These are phyloP conservation scores for Chlamydomonas incerta DNA, from an alignment of 139 green algal genomes.

Conservation along the genomic window DNA sequence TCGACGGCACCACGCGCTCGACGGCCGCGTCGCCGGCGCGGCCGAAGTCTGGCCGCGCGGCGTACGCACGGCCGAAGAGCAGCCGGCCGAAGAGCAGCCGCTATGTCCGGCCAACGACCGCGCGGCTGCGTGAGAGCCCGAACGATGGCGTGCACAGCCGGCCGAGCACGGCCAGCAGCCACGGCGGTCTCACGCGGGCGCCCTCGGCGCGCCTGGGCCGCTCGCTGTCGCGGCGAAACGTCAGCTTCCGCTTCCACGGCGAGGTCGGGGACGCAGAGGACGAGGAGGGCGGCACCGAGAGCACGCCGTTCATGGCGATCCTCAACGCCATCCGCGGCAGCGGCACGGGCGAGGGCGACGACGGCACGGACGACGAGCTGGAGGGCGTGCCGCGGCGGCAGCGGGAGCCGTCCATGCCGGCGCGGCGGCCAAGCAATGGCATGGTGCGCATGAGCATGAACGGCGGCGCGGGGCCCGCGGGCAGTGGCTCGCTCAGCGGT, in stretches of 20 bases:
- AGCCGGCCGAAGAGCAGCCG: conserved; percentile 17
- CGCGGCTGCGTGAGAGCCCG: not conserved
- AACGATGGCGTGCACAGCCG: not conserved
- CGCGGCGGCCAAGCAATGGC: not conserved
- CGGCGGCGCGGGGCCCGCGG: too few relatives aligned
- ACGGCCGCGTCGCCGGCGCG: not conserved
- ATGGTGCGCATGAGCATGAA: too few relatives aligned
- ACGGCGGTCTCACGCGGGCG: not conserved
- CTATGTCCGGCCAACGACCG: conserved; percentile 11
- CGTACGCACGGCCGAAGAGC: conserved; percentile 4
- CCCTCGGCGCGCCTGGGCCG: not conserved
- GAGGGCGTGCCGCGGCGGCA: not conserved
- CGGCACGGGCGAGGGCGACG: conserved; percentile 12
- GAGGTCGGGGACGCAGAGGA: not conserved
- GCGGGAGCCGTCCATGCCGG: not conserved
- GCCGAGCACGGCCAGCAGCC: conserved; percentile 31
- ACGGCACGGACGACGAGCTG: not conserved
- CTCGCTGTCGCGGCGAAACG: conserved; percentile 11
- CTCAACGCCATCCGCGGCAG: conserved; percentile 35
- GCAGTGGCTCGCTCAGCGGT: too few relatives aligned
- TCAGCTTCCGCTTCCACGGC: conserved; percentile 36
- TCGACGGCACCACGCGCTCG: not conserved
- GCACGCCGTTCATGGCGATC: conserved; percentile 34
- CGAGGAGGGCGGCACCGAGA: not conserved
- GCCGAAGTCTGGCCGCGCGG: not conserved